Conservation (phyloP, 768 basidiomycete species). For the Cystobasidium ongulense region DNA sequence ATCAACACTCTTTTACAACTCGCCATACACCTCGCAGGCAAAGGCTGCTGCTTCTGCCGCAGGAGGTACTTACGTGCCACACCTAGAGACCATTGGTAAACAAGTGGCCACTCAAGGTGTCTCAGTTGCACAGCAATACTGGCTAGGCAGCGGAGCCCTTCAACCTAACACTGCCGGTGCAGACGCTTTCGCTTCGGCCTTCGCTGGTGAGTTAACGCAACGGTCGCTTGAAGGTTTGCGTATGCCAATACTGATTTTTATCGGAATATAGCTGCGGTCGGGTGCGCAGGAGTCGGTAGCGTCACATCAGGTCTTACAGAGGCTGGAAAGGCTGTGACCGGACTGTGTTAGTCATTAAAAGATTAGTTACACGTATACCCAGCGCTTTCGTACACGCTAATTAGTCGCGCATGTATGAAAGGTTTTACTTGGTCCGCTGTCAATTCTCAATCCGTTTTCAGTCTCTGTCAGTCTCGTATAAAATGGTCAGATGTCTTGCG, state of each 20-base stretch:
- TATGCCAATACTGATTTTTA: background rate
- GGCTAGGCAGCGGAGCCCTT: background rate
- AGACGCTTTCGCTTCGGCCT: conserved; percentile 17
- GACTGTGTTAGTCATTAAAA: background rate
- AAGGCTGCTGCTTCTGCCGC: conserved; percentile 7
- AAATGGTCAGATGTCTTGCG: too few species aligned
- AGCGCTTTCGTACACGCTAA: too few species aligned
- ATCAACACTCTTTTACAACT: background rate
- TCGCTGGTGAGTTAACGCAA: conserved; percentile 11
- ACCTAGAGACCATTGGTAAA: conserved; percentile 8
- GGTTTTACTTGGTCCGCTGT: too few species aligned
- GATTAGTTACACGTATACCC: too few species aligned
- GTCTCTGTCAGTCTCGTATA: too few species aligned
- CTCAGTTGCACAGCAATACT: conserved; percentile 1
- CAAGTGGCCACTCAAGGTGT: background rate
- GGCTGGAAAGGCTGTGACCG: background rate
- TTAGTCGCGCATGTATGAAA: too few species aligned
- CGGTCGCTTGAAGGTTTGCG: background rate
- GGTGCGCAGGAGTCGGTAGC: conserved; percentile 10
- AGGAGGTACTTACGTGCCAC: conserved; percentile 7
- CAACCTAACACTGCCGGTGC: conserved; percentile 25
- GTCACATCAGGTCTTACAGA: conserved; percentile 7
- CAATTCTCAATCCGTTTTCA: too few species aligned
- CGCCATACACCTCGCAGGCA: conserved; percentile 1
- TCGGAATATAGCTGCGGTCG: conserved; percentile 2